These are phyloP conservation scores for Populus euphratica DNA, from an alignment of 345 rosid species.

Conservation along the genomic window DNA sequence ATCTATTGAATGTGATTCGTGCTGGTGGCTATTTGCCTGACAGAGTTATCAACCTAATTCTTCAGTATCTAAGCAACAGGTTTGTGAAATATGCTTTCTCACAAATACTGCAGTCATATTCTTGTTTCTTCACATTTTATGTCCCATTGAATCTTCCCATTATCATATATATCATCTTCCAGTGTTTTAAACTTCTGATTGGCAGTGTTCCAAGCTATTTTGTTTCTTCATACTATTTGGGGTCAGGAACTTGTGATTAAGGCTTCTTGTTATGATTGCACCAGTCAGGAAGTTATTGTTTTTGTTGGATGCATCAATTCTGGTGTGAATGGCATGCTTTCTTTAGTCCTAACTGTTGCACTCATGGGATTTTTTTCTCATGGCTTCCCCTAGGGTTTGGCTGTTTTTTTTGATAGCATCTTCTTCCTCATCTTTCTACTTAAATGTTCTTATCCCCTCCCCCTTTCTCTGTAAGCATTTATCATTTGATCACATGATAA, in stretches of 20 bases:
- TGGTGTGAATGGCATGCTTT: neutral
- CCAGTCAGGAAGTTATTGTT: neutral
- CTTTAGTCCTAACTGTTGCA: neutral
- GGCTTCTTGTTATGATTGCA: neutral
- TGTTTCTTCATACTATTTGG: neutral
- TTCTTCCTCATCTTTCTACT: neutral
- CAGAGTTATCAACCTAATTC: constrained; percentile 90
- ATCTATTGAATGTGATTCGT: constrained; percentile 69
- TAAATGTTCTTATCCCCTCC: neutral
- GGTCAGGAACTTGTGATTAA: neutral
- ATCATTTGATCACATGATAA: neutral
- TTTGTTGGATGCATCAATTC: neutral
- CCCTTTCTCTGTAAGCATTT: too few relatives aligned
- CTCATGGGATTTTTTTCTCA: neutral
- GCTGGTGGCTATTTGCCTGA: constrained; percentile 94
- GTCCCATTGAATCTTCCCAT: neutral
- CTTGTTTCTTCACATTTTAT: neutral
- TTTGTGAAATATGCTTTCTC: constrained; percentile 21
- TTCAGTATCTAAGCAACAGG: constrained; percentile 96
- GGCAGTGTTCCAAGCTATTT: neutral
- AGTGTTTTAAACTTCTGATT: neutral
- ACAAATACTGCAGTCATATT: neutral
- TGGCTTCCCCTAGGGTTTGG: neutral
- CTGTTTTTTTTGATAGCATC: neutral
- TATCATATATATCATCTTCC: neutral